phyloP scores from a whole-genome alignment of 2,329 filamentous ascomycete genomes.

The Fusarium solani-melongenae region DNA sequence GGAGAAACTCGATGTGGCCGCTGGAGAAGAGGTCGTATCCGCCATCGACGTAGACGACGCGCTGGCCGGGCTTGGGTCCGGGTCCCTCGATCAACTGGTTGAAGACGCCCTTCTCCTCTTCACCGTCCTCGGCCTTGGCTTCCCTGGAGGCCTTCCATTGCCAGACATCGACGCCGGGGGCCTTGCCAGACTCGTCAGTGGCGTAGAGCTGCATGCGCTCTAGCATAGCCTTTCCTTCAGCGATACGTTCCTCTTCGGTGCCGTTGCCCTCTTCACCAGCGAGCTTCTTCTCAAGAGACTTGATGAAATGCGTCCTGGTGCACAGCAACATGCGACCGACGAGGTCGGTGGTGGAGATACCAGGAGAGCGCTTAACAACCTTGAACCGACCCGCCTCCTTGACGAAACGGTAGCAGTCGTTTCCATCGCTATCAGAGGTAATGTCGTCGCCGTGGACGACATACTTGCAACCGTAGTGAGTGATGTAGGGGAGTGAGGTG shows the following conservation, averaged over 20 bases:
- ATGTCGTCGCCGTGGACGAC: slow-evolving; percentile 98
- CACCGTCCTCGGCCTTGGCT: slow-evolving; percentile 56
- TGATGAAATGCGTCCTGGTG: slow-evolving; percentile 94
- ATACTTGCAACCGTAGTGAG: slow-evolving; percentile 93
- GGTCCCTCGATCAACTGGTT: slow-evolving; percentile 75
- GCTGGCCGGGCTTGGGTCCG: slow-evolving; percentile 79
- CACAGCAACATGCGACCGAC: slow-evolving; percentile 97
- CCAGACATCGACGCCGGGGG: slow-evolving; percentile 86
- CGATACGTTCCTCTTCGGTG: slow-evolving; percentile 72
- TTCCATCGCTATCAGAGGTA: slow-evolving; percentile 90
- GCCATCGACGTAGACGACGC: slow-evolving; percentile 93
- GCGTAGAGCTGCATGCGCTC: slow-evolving; percentile 87
- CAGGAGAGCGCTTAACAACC: slow-evolving; percentile 94
- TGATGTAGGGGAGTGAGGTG: slow-evolving; percentile 92
- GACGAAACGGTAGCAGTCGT: slow-evolving; percentile 98
- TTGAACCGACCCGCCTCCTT: slow-evolving; percentile 95
- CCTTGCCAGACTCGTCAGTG: slow-evolving; percentile 82
- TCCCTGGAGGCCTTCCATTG: slow-evolving; percentile 75
- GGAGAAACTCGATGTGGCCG: slow-evolving; percentile 95
- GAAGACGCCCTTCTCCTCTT: slow-evolving; percentile 74
- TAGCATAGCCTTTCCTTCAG: slow-evolving; percentile 74
- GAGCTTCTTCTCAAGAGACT: slow-evolving; percentile 76
- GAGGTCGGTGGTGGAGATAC: slow-evolving; percentile 97
- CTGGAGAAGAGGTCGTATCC: slow-evolving; percentile 97
- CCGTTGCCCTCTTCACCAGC: slow-evolving; percentile 79